These are phyloP conservation scores for Ceratocystis albifundus DNA, from an alignment of 2,329 filamentous ascomycete genomes.

Conservation along the genomic window DNA sequence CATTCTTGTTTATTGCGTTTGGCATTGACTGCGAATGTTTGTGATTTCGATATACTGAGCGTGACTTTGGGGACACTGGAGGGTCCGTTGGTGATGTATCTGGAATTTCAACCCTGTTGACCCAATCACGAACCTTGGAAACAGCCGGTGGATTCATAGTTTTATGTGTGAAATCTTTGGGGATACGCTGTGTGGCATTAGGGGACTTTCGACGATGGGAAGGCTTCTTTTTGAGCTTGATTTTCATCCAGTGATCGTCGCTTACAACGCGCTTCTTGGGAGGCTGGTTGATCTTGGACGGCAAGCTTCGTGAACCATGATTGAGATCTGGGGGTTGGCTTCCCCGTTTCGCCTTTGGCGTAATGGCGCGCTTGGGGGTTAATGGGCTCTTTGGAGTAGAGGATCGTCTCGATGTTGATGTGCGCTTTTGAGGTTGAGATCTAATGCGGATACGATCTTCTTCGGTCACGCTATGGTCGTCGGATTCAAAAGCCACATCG, in stretches of 20 bases:
- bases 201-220: conserved; percentile 27
- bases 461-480: conserved; percentile 51
- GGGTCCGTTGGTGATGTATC: conserved; percentile 27
- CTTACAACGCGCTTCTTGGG: conserved; percentile 89
- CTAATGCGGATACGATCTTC: conserved; percentile 49
- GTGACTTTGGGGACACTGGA: conserved; percentile 14
- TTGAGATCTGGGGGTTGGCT: conserved; percentile 12
- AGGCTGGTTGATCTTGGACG: conserved; percentile 38
- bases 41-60: conserved; percentile 14
- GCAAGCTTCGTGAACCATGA: conserved; percentile 23
- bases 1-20: conserved; percentile 17
- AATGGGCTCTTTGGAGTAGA: conserved; percentile 27
- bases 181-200: conserved; percentile 32
- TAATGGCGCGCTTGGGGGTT: conserved; percentile 12
- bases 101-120: conserved; percentile 42
- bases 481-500: conserved; percentile 48
- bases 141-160: conserved; percentile 46
- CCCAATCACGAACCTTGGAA: conserved; percentile 53
- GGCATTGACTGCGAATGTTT: conserved; percentile 20
- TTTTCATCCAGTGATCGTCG: conserved; percentile 76
- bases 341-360: conserved; percentile 5
- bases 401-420: conserved; percentile 25
- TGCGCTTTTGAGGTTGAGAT: conserved; percentile 35
- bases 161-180: conserved; percentile 46
- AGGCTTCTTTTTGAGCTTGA: conserved; percentile 42